Conservation (phyloP, 73 alveolate species). For the Stentor coeruleus region DNA sequence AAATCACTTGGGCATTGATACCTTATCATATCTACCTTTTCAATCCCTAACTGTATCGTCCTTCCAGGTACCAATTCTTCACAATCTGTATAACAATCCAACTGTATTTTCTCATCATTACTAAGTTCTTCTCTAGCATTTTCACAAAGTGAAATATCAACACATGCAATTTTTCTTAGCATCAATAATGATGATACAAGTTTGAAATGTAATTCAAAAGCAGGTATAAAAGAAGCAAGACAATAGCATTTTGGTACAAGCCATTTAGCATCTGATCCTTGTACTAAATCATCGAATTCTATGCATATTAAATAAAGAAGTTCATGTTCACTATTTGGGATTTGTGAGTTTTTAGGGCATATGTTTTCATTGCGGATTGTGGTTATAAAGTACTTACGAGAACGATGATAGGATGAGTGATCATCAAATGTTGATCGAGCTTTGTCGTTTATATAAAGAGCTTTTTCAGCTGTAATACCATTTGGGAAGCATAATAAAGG, state of each 20-base stretch:
- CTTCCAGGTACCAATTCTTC: neutral
- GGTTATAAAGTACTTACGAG: neutral
- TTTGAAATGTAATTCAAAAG: neutral
- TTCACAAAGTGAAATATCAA: neutral
- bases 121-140: neutral
- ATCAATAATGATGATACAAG: neutral
- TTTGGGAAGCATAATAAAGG: neutral
- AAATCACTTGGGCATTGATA: constrained; percentile 7
- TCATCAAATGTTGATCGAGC: neutral
- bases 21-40: neutral
- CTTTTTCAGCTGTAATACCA: neutral
- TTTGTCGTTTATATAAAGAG: neutral
- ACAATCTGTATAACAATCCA: neutral
- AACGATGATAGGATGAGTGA: too few species aligned
- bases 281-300: neutral
- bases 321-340: neutral
- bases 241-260: constrained; percentile 24
- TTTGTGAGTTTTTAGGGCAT: neutral
- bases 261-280: neutral
- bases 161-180: neutral
- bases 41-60: neutral
- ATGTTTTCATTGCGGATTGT: neutral
- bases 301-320: constrained; percentile 2
- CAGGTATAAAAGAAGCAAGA: neutral
- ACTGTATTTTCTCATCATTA: neutral